Conservation (phyloP, 495 filamentous ascomycete species). For the Paragyromitra xinjiangensis region DNA sequence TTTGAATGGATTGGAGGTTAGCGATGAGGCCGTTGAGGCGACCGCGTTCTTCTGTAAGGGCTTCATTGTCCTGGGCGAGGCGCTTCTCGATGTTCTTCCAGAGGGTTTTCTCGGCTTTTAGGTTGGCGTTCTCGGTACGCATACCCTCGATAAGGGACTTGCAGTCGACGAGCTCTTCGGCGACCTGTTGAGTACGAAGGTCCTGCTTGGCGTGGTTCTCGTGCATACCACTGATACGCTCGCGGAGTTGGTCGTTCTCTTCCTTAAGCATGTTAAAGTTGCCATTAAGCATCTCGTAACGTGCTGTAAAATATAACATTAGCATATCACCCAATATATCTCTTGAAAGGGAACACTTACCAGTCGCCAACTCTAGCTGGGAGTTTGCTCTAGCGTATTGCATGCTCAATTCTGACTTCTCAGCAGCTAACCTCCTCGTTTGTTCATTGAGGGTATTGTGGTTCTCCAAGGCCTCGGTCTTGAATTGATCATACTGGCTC, state of each 20-base stretch:
- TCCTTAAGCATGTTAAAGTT: constrained; percentile 82
- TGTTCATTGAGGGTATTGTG: constrained; percentile 84
- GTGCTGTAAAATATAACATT: constrained; percentile 62
- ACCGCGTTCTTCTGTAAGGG: constrained; percentile 79
- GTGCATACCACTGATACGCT: constrained; percentile 74
- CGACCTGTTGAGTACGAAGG: constrained; percentile 84
- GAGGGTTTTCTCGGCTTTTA: constrained; percentile 89
- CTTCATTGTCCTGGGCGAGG: constrained; percentile 83
- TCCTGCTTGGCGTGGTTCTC: constrained; percentile 90
- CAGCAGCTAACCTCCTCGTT: constrained; percentile 78
- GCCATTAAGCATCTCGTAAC: constrained; percentile 87
- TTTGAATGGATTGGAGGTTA: constrained; percentile 83
- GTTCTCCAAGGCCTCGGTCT: constrained; percentile 81
- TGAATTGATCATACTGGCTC: constrained; percentile 86
- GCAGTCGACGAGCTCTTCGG: constrained; percentile 90
- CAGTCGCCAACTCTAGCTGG: constrained; percentile 76
- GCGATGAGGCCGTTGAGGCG: constrained; percentile 80
- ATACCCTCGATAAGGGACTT: constrained; percentile 83
- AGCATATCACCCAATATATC: constrained; percentile 11
- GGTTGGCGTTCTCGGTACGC: constrained; percentile 87
- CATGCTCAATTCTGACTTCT: constrained; percentile 81
- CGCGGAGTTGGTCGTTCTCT: constrained; percentile 85
- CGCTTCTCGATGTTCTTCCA: constrained; percentile 92
- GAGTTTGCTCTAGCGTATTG: constrained; percentile 80
- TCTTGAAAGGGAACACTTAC: constrained; percentile 32